Evolutionary conservation across 371 early-diverging fungal species (phyloP).

Genomic region (Mucor racemosus): DNA sequence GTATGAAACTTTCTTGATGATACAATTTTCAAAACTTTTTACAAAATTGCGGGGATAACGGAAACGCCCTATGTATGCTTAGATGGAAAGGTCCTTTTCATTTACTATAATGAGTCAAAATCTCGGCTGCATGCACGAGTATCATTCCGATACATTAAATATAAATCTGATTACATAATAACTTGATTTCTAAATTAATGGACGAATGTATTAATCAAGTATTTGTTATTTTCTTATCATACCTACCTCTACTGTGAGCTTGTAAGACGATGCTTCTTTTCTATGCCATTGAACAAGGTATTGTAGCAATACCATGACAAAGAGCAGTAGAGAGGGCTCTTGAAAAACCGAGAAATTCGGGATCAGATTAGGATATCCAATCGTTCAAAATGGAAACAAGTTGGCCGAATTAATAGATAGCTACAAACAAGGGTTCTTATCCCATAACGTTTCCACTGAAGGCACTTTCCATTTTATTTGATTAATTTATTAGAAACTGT

Average conservation of each 20-base stretch:
- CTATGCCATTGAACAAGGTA: too few species aligned
- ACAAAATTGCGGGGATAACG: not conserved
- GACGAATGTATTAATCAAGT: too few species aligned
- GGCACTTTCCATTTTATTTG: not conserved
- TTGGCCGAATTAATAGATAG: not conserved
- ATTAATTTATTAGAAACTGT: too few species aligned
- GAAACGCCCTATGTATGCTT: not conserved
- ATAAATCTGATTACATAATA: too few species aligned
- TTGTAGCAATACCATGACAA: not conserved
- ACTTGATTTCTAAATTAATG: too few species aligned
- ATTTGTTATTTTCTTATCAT: too few species aligned
- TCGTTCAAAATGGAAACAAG: not conserved
- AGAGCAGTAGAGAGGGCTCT: not conserved
- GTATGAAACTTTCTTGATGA: too few species aligned
- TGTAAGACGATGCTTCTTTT: too few species aligned
- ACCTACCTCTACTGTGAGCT: too few species aligned
- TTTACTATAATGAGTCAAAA: not conserved
- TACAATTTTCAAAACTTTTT: not conserved
- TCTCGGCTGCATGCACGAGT: not conserved
- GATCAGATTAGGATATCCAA: not conserved
- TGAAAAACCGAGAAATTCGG: not conserved
- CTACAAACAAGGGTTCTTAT: not conserved
- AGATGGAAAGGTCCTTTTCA: not conserved
- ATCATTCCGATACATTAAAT: not conserved
- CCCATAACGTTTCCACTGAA: not conserved